Evolutionary conservation across 768 basidiomycete genomes (phyloP), one percentile per base, ranked within the genome.

Genomic region (Suillus luteus): DNA sequence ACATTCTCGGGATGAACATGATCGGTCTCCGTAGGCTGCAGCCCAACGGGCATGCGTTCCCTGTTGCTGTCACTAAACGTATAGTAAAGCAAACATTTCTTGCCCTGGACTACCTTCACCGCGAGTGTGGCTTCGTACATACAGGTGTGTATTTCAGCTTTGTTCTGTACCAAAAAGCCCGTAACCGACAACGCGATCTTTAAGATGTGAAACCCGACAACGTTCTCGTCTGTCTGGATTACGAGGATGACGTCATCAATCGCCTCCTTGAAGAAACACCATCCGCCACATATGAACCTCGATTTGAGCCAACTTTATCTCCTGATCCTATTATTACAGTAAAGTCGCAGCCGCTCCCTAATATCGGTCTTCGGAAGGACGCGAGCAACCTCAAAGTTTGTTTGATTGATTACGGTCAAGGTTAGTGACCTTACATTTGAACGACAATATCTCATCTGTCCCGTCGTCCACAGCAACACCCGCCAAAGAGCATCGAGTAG

Each of bases 61-160:
- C 51, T 52, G 0, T 33, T 11, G 17, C 54, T 22, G 19, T 55
- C 61, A 41, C 58, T 11, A 67, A 71, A 60, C 54, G 61, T 37
- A 67, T 76, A 37, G 64, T 70, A 38, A 73, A 70, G 51, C 76
- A 76, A 60, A 38, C 65, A 9, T 67, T 76, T 38, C 68, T 74
- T 22, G 72, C 73, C 8, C 64, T 73, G 8, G 68, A 71, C 52
- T 76, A 72, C 61, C 68, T 75, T 51, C 74, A 76, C 61, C 59
- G 62, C n/a, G 59, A 69, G 37, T 72, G 69, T 41, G 54, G 19
- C 31, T 31, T 52, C 1, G 51, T 52, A 19, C 51, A 52, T 19
- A 52, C 31, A 33, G 51, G 51, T 52, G 33, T 19, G 0, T 52
- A 33, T 52, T 52, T 17, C 27, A 17, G 9, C 31, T 33, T 31